Base-by-base conservation (phyloP, 2,329 filamentous ascomycete species). In the Hypoxylon sp. region DNA sequence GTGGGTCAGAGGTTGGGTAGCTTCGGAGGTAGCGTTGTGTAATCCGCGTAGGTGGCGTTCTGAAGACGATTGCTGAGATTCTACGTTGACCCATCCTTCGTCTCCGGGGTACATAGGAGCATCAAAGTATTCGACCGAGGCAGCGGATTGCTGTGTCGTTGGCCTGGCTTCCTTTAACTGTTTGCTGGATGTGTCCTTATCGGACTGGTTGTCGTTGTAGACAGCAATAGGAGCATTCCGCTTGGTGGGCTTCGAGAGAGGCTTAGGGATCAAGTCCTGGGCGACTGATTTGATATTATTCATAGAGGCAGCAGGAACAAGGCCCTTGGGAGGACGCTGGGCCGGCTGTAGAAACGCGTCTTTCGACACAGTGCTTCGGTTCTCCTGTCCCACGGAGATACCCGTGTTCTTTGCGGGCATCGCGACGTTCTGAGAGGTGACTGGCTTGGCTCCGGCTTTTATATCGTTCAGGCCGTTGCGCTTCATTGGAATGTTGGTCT, bases 381-480 rank as follows among this genome's bases (percentile, higher is more conserved):
- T 85, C 71, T 86, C 82, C 72, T 85, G 84, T 15, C 67, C 60
- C 1, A 71, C 56, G 28, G 71, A 69, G 26, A 49, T 49, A n/a
- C 59, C 34, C 30, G 71, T 73, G 48, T 72, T 74, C 61, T 76
- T 76, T 71, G 68, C 57, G 13, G 32, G 32, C 72, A 28, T 77
- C 70, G 51, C 79, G 63, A 32, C 71, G 72, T 34, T 67, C 62
- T 20, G 62, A 43, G 28, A 68, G 57, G 59, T 50, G 48, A 55
- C 58, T 13, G 62, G 39, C 47, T 76, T 75, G 48, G 61, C 64
- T 80, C 62, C 79, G 41, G 82, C 94, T 82, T 91, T 95, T 65
- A 95, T 85, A 75, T 97, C 93, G 51, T 87, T 91, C 77, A 96
- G 93, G 11, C 88, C 92, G 65, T 89, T 88, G 69, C 93, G 89